phyloP scores from a whole-genome alignment of 1,139 yeast genomes.

The Geotrichum reessii region DNA sequence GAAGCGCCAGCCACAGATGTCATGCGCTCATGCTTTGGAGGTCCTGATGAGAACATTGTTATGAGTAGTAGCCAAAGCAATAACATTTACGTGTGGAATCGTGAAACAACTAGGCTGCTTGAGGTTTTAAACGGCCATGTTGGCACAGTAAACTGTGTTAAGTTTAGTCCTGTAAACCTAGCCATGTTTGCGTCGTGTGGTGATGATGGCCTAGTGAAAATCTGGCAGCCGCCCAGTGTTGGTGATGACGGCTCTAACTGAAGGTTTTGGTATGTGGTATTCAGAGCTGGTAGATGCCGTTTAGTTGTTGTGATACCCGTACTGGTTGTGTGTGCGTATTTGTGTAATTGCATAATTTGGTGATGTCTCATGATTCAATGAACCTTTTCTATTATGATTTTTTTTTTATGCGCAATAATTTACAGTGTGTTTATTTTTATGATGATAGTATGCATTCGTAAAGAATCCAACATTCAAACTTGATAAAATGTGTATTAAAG shows the following conservation, averaged over 20 bases:
- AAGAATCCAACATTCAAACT: too few species aligned
- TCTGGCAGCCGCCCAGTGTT: constrained; percentile 13
- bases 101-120: constrained; percentile 63
- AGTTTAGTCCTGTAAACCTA: constrained; percentile 56
- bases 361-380: background rate
- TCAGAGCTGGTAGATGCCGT: background rate
- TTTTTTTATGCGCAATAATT: too few species aligned
- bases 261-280: background rate
- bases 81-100: constrained; percentile 72
- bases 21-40: constrained; percentile 75
- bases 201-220: constrained; percentile 37
- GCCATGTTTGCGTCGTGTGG: constrained; percentile 69
- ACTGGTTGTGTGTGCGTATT: background rate
- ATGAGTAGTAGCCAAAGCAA: constrained; percentile 85
- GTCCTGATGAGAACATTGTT: constrained; percentile 59
- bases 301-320: background rate
- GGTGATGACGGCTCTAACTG: background rate
- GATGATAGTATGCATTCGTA: too few species aligned
- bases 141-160: constrained; percentile 61
- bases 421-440: too few species aligned
- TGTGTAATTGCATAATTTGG: background rate
- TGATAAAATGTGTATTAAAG: too few species aligned
- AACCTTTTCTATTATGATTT: background rate
- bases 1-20: constrained; percentile 48
- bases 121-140: constrained; percentile 61